These are phyloP conservation scores for Dactylellina drechsleri DNA, from an alignment of 2,329 filamentous ascomycete genomes.

Conservation along the genomic window DNA sequence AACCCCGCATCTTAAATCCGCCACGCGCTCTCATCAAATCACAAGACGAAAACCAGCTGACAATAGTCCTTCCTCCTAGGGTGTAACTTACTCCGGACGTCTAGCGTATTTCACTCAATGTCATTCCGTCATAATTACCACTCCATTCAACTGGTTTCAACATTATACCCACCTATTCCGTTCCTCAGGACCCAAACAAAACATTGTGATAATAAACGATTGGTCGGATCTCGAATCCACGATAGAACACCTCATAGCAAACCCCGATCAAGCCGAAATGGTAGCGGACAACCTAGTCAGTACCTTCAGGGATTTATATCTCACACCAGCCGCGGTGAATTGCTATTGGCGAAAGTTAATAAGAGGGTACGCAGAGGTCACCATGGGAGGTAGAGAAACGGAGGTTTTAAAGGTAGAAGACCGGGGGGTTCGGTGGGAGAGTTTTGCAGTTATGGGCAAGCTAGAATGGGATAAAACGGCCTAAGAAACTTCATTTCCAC, in stretches of 20 bases:
- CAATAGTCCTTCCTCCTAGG: no score
- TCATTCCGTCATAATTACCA: constrained; percentile 65
- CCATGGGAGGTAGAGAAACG: constrained; percentile 60
- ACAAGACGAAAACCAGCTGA: no score
- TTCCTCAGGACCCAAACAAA: constrained; percentile 64
- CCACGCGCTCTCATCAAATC: no score
- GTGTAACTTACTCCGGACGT: no score
- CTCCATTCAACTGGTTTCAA: constrained; percentile 65
- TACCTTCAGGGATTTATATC: constrained; percentile 60
- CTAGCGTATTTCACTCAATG: constrained; percentile 65
- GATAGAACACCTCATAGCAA: constrained; percentile 62
- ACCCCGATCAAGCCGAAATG: constrained; percentile 63
- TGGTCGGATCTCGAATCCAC: constrained; percentile 61
- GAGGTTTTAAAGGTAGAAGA: constrained; percentile 58
- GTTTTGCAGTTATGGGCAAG: constrained; percentile 15
- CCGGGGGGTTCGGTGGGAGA: constrained; percentile 11
- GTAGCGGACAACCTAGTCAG: constrained; percentile 62
- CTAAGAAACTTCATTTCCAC: not conserved
- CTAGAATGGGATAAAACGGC: constrained; percentile 15
- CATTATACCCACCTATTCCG: constrained; percentile 65
- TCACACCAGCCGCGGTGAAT: constrained; percentile 67
- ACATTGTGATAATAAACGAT: constrained; percentile 66
- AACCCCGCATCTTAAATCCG: constrained; percentile 62
- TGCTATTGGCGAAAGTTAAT: constrained; percentile 68
- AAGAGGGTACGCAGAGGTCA: constrained; percentile 60